Conservation (phyloP, 106 monocot species). For the Hemerocallis citrina region DNA sequence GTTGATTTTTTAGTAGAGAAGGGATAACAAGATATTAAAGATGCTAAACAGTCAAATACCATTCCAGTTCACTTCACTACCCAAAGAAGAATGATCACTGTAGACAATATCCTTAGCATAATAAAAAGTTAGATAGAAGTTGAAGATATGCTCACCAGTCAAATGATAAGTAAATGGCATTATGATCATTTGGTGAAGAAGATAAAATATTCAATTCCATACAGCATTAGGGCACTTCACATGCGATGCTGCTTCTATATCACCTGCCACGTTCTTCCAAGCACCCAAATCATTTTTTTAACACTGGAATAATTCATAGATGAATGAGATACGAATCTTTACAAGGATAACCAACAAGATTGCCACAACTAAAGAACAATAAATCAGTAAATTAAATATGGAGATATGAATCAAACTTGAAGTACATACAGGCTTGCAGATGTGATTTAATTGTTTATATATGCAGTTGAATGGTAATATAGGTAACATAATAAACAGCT, state of each 20-base stretch:
- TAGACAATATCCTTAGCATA: background rate
- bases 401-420: background rate
- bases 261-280: slow-evolving; percentile 32
- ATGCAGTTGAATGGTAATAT: background rate
- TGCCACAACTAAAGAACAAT: background rate
- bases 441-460: background rate
- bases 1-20: too few species aligned
- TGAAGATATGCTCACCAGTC: slow-evolving; percentile 10
- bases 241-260: slow-evolving; percentile 12
- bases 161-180: slow-evolving; percentile 6
- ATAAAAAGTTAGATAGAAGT: background rate
- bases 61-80: too few species aligned
- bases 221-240: slow-evolving; percentile 1
- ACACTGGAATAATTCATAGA: background rate
- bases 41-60: too few species aligned
- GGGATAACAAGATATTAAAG: too few species aligned
- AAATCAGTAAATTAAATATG: too few species aligned
- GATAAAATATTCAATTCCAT: background rate
- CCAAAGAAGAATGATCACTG: too few species aligned
- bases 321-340: background rate
- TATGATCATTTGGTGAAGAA: background rate
- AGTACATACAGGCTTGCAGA: background rate
- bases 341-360: background rate
- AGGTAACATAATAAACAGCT: background rate
- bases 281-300: slow-evolving; percentile 3